Evolutionary conservation across 164 flowering plant genomes (phyloP), one percentile per base, ranked within the genome.

Genomic region (Buxus sempervirens): DNA sequence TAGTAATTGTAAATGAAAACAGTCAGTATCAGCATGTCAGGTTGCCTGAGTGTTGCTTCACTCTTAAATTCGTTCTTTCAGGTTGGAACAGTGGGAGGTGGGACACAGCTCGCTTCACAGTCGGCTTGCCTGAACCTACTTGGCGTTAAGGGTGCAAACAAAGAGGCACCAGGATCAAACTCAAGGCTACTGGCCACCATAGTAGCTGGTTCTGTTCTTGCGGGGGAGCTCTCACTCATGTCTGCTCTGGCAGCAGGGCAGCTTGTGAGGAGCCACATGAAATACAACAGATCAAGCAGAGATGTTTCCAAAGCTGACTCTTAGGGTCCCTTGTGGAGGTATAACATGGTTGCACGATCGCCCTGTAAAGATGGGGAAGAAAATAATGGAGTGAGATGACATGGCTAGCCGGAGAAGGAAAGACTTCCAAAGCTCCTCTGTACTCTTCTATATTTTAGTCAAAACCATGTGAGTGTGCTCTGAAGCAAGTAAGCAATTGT

Each of bases 71-170:
- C 48, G 15, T 22, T 21, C 9, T 25, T 73, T 22, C 73, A 86
- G 87, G 93, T 88, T 51, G 93, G 93, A 5, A 88, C 93, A 36
- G 87, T 88, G 14, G 90, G 90, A 55, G 93, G 93, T 32, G 93
- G 93, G 15, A 85, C 93, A 1, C 88, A 85, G 58, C 85, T 88
- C 9, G 88, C 90, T 36, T 86, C 93, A 19, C 93, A 88, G 68
- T 82, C 93, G 42, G 90, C 93, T 23, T 88, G 93, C 57, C 65
- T 88, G 72, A 82, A 88, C 72, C 72, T 88, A 54, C 82, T 86
- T 10, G 90, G 89, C 9, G 93, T 86, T 54, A 88, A 85, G 79
- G 93, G 91, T 21, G 85, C 90, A 3, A 82, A 61, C 84, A 81
- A 70, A 61, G 90, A 82, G 36, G 15, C 74, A 0, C 83, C 93